These are phyloP conservation scores for Debaryomyces nepalensis DNA, from an alignment of 1,139 yeast genomes.

Conservation along the genomic window DNA sequence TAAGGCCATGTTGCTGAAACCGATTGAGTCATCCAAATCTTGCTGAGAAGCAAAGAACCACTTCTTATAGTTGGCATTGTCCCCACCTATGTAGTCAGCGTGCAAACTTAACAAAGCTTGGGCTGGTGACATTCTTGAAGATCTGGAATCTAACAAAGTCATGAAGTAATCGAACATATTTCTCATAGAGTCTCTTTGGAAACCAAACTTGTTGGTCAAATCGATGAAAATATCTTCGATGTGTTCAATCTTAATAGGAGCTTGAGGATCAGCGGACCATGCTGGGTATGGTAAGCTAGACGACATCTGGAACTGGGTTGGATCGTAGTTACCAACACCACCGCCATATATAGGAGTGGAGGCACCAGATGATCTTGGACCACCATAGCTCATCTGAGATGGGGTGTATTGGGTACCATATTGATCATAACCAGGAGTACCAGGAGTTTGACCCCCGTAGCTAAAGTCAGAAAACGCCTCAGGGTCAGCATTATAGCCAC, in stretches of 20 bases:
- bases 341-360: conserved; percentile 94
- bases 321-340: conserved; percentile 61
- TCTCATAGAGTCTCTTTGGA: conserved; percentile 97
- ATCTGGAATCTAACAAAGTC: conserved; percentile 91
- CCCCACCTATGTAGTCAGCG: conserved; percentile 81
- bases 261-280: conserved; percentile 91
- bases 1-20: conserved; percentile 65
- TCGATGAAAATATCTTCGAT: conserved; percentile 92
- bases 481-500: conserved; percentile 60
- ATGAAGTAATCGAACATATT: conserved; percentile 96
- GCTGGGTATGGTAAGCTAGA: conserved; percentile 86
- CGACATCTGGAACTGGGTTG: conserved; percentile 64
- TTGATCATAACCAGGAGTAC: conserved; percentile 70
- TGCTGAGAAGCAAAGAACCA: conserved; percentile 52
- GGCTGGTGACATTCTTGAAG: conserved; percentile 96
- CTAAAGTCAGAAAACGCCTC: conserved; percentile 82
- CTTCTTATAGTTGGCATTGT: conserved; percentile 47
- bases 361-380: conserved; percentile 88
- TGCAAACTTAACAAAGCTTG: conserved; percentile 92
- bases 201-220: conserved; percentile 89
- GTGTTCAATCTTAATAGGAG: conserved; percentile 79
- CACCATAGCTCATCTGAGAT: conserved; percentile 82
- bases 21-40: conserved; percentile 46
- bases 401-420: conserved; percentile 83
- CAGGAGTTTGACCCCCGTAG: conserved; percentile 74